These are phyloP conservation scores for Puccinia sorghi DNA, from an alignment of 1,284 basidiomycete species.

Conservation along the genomic window DNA sequence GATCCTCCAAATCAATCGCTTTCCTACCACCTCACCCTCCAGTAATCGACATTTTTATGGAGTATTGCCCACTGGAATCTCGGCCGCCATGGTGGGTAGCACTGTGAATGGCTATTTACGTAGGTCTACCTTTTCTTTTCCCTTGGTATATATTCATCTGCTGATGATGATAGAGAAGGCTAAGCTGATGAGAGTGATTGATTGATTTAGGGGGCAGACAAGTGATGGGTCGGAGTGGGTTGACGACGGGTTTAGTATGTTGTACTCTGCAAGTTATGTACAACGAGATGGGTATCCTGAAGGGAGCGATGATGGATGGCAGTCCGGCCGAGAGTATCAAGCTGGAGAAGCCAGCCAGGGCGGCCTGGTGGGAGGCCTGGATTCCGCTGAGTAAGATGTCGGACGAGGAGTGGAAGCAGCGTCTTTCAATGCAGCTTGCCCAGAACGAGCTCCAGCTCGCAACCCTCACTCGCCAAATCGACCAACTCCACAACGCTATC, in stretches of 20 bases:
- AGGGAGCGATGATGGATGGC: not conserved
- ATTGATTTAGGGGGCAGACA: constrained; percentile 12
- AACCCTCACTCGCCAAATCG: not conserved
- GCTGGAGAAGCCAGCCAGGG: not conserved
- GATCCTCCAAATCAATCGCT: constrained; percentile 20
- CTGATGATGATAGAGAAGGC: not conserved
- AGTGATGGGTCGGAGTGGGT: constrained; percentile 14
- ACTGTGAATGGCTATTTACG: constrained; percentile 30
- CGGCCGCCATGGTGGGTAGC: constrained; percentile 29
- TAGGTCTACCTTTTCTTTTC: not conserved
- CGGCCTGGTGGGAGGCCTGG: constrained; percentile 33
- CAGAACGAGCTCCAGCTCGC: not conserved
- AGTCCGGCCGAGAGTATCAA: not conserved
- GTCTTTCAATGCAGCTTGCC: not conserved
- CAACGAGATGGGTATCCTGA: constrained; percentile 29
- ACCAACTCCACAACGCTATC: not conserved
- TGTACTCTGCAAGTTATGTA: constrained; percentile 12
- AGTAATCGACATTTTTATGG: constrained; percentile 25
- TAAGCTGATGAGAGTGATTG: not conserved
- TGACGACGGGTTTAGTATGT: constrained; percentile 35
- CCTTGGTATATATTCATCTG: not conserved
- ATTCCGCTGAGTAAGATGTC: constrained; percentile 34
- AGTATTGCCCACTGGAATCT: constrained; percentile 19
- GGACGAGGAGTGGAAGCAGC: constrained; percentile 26
- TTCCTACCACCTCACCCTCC: constrained; percentile 10